A percentile compares a stretch with the other conserved stretches of the same genome.
phyloP scores from a whole-genome alignment of 2,329 filamentous ascomycete genomes.

The Curvularia sp. region DNA sequence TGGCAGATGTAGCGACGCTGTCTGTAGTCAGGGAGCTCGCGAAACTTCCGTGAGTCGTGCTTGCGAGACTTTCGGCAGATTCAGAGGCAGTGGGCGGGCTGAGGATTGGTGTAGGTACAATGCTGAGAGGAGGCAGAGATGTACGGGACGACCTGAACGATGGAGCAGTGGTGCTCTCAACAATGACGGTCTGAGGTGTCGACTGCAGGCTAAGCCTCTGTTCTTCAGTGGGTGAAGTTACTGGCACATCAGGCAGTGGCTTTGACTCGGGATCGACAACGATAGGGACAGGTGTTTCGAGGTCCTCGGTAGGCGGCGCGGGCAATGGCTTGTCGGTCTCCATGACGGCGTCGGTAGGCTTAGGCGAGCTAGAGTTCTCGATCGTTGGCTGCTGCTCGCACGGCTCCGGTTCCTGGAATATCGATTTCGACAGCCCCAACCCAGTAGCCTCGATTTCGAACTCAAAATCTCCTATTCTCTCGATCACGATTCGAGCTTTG shows the following conservation, averaged over 20 bases:
- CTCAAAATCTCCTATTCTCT: conserved; percentile 90
- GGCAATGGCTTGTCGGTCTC: conserved; percentile 50
- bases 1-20: conserved; percentile 76
- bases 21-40: conserved; percentile 53
- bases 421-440: conserved; percentile 51
- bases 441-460: conserved; percentile 58
- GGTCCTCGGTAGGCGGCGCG: conserved; percentile 48
- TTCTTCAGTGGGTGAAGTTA: conserved; percentile 46
- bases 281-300: conserved; percentile 50
- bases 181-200: conserved; percentile 27
- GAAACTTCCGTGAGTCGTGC: conserved; percentile 39
- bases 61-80: conserved; percentile 47
- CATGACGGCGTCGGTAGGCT: conserved; percentile 22
- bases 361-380: conserved; percentile 16
- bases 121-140: conserved; percentile 51
- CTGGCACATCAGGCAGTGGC: conserved; percentile 70
- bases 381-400: conserved; percentile 20
- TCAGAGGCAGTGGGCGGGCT: conserved; percentile 37
- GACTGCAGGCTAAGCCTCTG: conserved; percentile 35
- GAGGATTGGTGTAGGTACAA: conserved; percentile 37
- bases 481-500: conserved; percentile 83
- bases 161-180: conserved; percentile 43
- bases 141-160: conserved; percentile 59
- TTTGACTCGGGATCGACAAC: conserved; percentile 65
- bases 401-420: conserved; percentile 43